phyloP scores from a whole-genome alignment of 1,139 yeast genomes.

The Tardiomyces digboiensis region DNA sequence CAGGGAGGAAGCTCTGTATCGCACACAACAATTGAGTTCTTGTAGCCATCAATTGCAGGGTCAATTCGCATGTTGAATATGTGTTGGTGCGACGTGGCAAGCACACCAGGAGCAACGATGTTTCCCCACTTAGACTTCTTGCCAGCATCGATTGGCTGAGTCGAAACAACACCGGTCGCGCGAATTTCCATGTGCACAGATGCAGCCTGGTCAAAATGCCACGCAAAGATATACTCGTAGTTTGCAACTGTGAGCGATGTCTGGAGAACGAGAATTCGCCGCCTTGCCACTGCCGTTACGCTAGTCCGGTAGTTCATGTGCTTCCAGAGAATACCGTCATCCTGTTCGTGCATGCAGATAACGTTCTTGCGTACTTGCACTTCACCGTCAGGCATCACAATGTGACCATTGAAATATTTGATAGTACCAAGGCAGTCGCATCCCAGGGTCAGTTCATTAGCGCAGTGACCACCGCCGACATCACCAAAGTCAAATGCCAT shows the following conservation, averaged over 20 bases:
- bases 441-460: conserved; percentile 66
- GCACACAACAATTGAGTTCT: conserved; percentile 61
- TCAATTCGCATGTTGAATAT: conserved; percentile 76
- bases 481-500: conserved; percentile 92
- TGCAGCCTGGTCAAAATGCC: conserved; percentile 77
- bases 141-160: conserved; percentile 73
- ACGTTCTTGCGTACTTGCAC: conserved; percentile 62
- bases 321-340: conserved; percentile 70
- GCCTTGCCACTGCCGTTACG: conserved; percentile 69
- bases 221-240: conserved; percentile 75
- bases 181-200: conserved; percentile 75
- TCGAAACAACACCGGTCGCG: conserved; percentile 69
- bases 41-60: conserved; percentile 81
- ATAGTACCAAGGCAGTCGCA: conserved; percentile 89
- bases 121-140: conserved; percentile 78
- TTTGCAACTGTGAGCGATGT: conserved; percentile 87
- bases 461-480: conserved; percentile 78
- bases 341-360: conserved; percentile 87
- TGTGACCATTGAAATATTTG: conserved; percentile 63
- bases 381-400: conserved; percentile 54
- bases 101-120: conserved; percentile 72
- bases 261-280: conserved; percentile 78
- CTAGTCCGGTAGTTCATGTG: conserved; percentile 79
- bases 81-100: conserved; percentile 90
- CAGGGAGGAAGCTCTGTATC: conserved; percentile 60